phyloP scores from a whole-genome alignment of 129 eudicot genomes.

The Erigeron canadensis region DNA sequence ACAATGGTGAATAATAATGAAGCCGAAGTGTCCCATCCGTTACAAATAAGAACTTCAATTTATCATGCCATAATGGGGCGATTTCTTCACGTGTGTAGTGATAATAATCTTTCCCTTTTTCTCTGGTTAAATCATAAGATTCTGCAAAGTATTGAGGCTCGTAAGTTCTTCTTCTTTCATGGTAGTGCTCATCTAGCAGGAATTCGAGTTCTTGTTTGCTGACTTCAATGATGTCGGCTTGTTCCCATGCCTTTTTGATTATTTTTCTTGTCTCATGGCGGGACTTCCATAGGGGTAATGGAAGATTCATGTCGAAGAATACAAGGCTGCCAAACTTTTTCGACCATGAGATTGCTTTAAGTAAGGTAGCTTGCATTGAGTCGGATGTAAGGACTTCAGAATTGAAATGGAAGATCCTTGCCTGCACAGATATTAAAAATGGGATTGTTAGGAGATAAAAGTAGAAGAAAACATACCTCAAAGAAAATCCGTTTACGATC shows the following conservation, averaged over 20 bases:
- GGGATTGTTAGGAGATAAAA: no score
- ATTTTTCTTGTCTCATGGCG: slow-evolving; percentile 68
- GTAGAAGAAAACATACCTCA: no score
- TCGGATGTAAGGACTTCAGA: slow-evolving; percentile 78
- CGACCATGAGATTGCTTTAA: slow-evolving; percentile 67
- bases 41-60: slow-evolving; percentile 71
- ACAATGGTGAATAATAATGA: slow-evolving; percentile 72
- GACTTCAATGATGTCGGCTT: slow-evolving; percentile 78
- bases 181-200: slow-evolving; percentile 70
- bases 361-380: slow-evolving; percentile 64
- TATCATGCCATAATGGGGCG: slow-evolving; percentile 79
- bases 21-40: slow-evolving; percentile 89
- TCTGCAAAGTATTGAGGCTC: slow-evolving; percentile 82
- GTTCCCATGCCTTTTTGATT: slow-evolving; percentile 76
- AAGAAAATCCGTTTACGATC: neutral
- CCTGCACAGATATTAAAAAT: slow-evolving; percentile 39
- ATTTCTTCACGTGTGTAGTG: slow-evolving; percentile 86
- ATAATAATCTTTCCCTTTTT: slow-evolving; percentile 55
- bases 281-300: slow-evolving; percentile 87
- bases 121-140: slow-evolving; percentile 51
- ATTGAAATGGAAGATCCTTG: slow-evolving; percentile 82
- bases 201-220: slow-evolving; percentile 85
- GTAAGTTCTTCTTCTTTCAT: slow-evolving; percentile 64
- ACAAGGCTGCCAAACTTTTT: slow-evolving; percentile 72
- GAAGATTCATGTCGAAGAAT: slow-evolving; percentile 85